These are phyloP conservation scores for Ustilago hordei DNA, from an alignment of 1,284 basidiomycete genomes.

Conservation along the genomic window DNA sequence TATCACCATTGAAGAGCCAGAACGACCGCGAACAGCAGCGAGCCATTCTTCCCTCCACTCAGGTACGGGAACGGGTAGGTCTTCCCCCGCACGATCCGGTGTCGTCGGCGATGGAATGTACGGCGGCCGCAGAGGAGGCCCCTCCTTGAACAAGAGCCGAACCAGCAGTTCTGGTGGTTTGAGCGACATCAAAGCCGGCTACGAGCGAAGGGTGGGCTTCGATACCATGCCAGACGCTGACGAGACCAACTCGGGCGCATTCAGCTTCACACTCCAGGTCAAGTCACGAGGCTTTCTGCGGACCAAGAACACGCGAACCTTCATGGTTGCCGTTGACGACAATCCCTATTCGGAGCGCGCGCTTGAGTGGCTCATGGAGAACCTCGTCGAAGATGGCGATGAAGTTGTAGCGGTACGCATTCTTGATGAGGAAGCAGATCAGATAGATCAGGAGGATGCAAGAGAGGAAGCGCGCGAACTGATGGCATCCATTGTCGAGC, in stretches of 20 bases:
- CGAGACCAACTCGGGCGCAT: conserved; percentile 58
- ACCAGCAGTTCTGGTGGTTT: conserved; percentile 51
- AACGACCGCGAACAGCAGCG: conserved; percentile 22
- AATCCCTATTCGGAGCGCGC: conserved; percentile 72
- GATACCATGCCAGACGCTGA: conserved; percentile 69
- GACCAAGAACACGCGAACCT: conserved; percentile 84
- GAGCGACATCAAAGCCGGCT: conserved; percentile 56
- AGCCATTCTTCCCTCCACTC: conserved; percentile 35
- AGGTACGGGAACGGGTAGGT: conserved; percentile 6
- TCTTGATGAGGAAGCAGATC: conserved; percentile 81
- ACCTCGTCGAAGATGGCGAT: conserved; percentile 89
- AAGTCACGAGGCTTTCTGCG: conserved; percentile 86
- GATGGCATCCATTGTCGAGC: conserved; percentile 83
- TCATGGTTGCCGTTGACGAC: conserved; percentile 87
- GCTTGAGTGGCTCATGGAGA: conserved; percentile 75
- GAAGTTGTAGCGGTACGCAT: conserved; percentile 93
- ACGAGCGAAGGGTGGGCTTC: conserved; percentile 67
- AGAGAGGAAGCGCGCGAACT: conserved; percentile 88
- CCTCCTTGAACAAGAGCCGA: conserved; percentile 42
- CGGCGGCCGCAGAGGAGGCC: conserved; percentile 48
- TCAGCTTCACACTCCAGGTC: conserved; percentile 74
- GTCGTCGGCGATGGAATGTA: conserved; percentile 54
- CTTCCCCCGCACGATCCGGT: conserved; percentile 28
- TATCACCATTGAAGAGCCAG: conserved; percentile 53
- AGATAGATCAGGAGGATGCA: conserved; percentile 78